Conservation (phyloP, 768 basidiomycete genomes). For the Tricholoma flavovirens region DNA sequence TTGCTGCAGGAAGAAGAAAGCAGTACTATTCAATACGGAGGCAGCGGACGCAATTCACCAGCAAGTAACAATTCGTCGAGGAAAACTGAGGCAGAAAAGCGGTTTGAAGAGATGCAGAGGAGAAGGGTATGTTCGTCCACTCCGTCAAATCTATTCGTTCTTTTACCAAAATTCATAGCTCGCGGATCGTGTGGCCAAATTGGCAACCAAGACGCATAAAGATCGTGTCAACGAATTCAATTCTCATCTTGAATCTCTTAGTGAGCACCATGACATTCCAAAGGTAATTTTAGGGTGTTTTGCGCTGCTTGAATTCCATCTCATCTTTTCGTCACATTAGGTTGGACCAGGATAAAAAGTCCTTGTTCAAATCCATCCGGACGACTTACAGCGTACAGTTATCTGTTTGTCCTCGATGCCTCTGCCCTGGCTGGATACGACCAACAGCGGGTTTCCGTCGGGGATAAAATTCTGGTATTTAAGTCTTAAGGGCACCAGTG, state of each 20-base stretch:
- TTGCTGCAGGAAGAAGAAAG: constrained; percentile 42
- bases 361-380: constrained; percentile 9
- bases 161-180: constrained; percentile 40
- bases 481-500: constrained; percentile 4
- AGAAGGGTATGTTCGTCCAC: constrained; percentile 50
- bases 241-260: constrained; percentile 74
- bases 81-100: constrained; percentile 83
- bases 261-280: constrained; percentile 93
- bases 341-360: constrained; percentile 77
- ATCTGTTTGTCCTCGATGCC: background rate
- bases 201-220: constrained; percentile 86
- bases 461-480: background rate
- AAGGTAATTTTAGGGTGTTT: constrained; percentile 48
- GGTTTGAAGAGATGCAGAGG: constrained; percentile 85
- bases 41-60: constrained; percentile 57
- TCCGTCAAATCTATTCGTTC: background rate
- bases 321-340: constrained; percentile 31
- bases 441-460: background rate
- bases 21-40: constrained; percentile 44
- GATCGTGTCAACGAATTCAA: constrained; percentile 92
- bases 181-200: constrained; percentile 63
- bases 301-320: background rate
- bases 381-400: background rate
- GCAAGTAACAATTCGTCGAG: constrained; percentile 42
- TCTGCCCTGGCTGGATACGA: background rate